Conservation (phyloP, 805 yeast species). For the Tetrapisispora arboricola region DNA sequence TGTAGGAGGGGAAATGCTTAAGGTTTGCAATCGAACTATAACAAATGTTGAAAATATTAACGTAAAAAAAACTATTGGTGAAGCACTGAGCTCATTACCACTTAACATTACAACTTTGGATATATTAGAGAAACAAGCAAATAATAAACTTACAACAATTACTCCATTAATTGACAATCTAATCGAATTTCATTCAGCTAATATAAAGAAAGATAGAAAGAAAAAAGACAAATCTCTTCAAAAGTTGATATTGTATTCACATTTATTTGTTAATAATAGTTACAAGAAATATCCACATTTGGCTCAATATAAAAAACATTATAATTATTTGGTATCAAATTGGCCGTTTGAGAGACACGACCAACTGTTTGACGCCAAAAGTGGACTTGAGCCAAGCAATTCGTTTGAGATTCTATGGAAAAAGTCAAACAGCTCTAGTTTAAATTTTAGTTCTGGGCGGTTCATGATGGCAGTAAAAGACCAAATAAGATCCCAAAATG, state of each 20-base stretch:
- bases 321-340: background rate
- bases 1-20: too few species aligned
- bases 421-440: background rate
- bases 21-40: too few species aligned
- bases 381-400: background rate
- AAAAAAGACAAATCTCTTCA: background rate
- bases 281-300: constrained; percentile 2
- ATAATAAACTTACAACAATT: background rate
- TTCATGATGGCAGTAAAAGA: background rate
- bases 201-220: background rate
- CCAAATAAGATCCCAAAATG: background rate
- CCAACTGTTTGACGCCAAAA: background rate
- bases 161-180: background rate
- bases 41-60: background rate
- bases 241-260: background rate
- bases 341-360: constrained; percentile 6
- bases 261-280: constrained; percentile 1
- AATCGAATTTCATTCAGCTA: background rate
- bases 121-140: background rate
- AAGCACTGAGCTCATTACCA: background rate
- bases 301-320: background rate
- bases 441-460: background rate
- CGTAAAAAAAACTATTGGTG: background rate
- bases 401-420: background rate
- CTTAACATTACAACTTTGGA: background rate